Conservation (phyloP, 1,139 yeast species). For the Pichia sp. region DNA sequence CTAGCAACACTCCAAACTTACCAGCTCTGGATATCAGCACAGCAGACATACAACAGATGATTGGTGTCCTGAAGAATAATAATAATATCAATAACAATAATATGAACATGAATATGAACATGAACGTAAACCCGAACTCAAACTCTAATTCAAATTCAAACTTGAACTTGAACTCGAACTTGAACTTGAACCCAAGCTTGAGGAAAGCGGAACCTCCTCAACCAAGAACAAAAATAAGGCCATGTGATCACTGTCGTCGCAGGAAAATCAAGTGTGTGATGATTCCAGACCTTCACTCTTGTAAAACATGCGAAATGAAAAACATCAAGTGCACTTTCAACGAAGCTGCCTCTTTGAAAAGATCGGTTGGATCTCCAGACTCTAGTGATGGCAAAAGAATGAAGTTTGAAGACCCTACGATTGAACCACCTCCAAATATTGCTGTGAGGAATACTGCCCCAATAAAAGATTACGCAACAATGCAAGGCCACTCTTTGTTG, state of each 20-base stretch:
- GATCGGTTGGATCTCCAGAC: conserved; percentile 15
- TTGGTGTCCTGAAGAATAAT: too few relatives aligned
- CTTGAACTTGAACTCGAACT: too few relatives aligned
- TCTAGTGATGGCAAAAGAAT: conserved; percentile 21
- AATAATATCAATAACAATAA: too few relatives aligned
- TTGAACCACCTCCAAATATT: conserved; percentile 42
- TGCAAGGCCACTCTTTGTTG: conserved; percentile 36
- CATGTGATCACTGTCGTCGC: conserved; percentile 67
- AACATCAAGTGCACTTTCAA: conserved; percentile 56
- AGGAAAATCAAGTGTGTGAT: conserved; percentile 59
- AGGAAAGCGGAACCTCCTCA: conserved; percentile 24
- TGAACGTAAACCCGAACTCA: too few relatives aligned
- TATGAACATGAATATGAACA: too few relatives aligned
- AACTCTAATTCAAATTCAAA: too few relatives aligned
- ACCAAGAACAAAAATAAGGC: conserved; percentile 31
- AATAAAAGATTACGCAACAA: conserved; percentile 46
- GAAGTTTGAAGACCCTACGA: conserved; percentile 27
- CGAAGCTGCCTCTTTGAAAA: conserved; percentile 23
- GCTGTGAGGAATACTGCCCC: conserved; percentile 49
- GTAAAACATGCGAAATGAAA: conserved; percentile 64
- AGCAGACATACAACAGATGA: too few relatives aligned
- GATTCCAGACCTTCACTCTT: conserved; percentile 49
- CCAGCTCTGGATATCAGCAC: too few relatives aligned
- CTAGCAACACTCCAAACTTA: too few relatives aligned
- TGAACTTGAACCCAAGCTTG: too few relatives aligned